Evolutionary conservation across 2,329 filamentous ascomycete species (phyloP), one percentile per base, ranked within the genome.

Genomic region (Mycosphaerella sp.): DNA sequence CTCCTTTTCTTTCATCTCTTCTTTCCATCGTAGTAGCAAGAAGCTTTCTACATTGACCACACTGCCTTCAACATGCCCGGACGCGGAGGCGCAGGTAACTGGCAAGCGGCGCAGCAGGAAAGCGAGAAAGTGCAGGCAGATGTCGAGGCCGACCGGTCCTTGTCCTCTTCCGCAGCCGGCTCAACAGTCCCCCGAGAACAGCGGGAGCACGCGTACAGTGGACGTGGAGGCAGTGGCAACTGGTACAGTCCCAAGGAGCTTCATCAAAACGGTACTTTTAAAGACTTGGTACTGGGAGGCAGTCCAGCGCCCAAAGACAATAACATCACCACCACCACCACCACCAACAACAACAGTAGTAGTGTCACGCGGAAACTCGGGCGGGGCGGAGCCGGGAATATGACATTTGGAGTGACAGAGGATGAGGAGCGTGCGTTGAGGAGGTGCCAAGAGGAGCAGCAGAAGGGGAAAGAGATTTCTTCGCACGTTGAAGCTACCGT

Each of bases 341-440:
- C 39, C 14, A 32, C 40, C n/a, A 39, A 45, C 26, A 29, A 40
- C 36, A 52, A 51, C 17, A 36, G 47, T 38, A 45, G 48, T 39
- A 48, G 55, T 36, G 41, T 53, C 45, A 48, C 46, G 40, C 54
- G 54, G 10, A 58, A 48, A 29, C 29, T 39, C 40, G 75, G 75
- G 1, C 64, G 74, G 44, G 75, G 75, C 29, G 75, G 75, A 6
- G 73, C 73, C n/a, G 75, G 75, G 2, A 77, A 77, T 50, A 74
- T 72, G 55, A 65, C 71, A n/a, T 76, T 58, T 23, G 65, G 62
- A 10, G 59, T 62, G 58, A 68, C 51, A 45, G 70, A 71, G 51
- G 59, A 55, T 31, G 62, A 64, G 53, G 69, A 70, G 53, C 54
- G 62, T 45, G 68, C 63, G 38, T 57, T 61, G 48, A 53, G 49